Percentiles rank a stretch among this genome's conserved stretches.
These are phyloP conservation scores for Corchorus olitorius DNA, from an alignment of 345 rosid species.

Conservation along the genomic window DNA sequence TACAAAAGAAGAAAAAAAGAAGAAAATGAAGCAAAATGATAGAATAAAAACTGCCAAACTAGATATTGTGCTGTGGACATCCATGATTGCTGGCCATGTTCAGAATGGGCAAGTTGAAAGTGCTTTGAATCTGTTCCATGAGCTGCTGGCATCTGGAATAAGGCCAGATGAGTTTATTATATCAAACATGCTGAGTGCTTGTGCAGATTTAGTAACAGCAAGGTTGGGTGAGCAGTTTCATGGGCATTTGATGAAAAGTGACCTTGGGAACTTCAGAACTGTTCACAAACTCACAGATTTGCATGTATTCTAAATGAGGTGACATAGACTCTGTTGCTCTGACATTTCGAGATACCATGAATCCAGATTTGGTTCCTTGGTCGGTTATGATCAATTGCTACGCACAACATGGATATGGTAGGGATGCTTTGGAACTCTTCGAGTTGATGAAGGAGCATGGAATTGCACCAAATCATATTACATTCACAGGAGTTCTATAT, in stretches of 20 bases:
- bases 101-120: constrained; percentile 46
- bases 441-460: constrained; percentile 38
- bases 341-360: constrained; percentile 36
- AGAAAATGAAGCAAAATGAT: too few relatives aligned
- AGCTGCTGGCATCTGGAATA: constrained; percentile 37
- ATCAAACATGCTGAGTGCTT: constrained; percentile 51
- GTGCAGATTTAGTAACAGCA: constrained; percentile 50
- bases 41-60: constrained; percentile 37
- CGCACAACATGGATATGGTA: constrained; percentile 53
- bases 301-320: constrained; percentile 58
- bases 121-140: constrained; percentile 47
- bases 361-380: constrained; percentile 53
- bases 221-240: constrained; percentile 53
- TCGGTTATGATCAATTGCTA: constrained; percentile 52
- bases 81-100: constrained; percentile 48
- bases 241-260: constrained; percentile 46
- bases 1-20: too few relatives aligned
- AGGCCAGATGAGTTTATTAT: constrained; percentile 55
- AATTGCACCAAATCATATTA: constrained; percentile 41
- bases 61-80: constrained; percentile 56
- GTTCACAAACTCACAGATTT: constrained; percentile 52
- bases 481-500: constrained; percentile 43
- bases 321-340: constrained; percentile 35
- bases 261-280: constrained; percentile 39
- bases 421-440: constrained; percentile 43